A percentile compares a stretch with the other conserved stretches of the same genome.
Conservation (phyloP, 805 yeast species). For the Wickerhamomyces pijperi region DNA sequence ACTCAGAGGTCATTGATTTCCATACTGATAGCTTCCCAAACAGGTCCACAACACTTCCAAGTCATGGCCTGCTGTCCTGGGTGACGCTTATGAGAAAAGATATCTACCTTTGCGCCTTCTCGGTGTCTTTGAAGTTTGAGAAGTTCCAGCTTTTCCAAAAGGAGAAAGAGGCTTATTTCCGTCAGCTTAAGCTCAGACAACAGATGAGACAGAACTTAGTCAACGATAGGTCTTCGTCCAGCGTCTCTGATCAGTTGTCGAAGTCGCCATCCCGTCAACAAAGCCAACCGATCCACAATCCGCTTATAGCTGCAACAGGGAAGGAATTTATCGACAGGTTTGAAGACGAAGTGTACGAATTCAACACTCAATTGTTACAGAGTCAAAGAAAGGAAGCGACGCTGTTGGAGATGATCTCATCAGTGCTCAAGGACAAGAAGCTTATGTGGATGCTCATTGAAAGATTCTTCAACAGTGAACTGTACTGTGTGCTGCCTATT, state of each 20-base stretch:
- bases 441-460: conserved; percentile 17
- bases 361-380: conserved; percentile 2
- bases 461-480: conserved; percentile 14
- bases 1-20: conserved; percentile 6
- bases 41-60: conserved; percentile 5
- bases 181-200: neutral
- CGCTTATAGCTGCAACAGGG: neutral
- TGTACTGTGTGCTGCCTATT: conserved; percentile 11
- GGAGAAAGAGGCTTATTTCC: conserved; percentile 1
- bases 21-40: conserved; percentile 3
- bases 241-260: too few relatives aligned
- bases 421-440: conserved; percentile 8
- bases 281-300: too few relatives aligned
- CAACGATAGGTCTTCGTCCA: neutral
- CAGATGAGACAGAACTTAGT: neutral
- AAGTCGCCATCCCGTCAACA: too few relatives aligned
- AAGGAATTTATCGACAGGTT: neutral
- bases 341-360: conserved; percentile 3
- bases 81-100: conserved; percentile 15
- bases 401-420: conserved; percentile 1
- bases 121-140: conserved; percentile 2
- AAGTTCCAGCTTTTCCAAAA: neutral
- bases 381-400: neutral
- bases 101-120: conserved; percentile 12
- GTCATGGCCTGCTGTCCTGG: conserved; percentile 17